These are phyloP conservation scores for Trichoderma harzianum DNA, from an alignment of 2,329 filamentous ascomycete genomes.

Conservation along the genomic window DNA sequence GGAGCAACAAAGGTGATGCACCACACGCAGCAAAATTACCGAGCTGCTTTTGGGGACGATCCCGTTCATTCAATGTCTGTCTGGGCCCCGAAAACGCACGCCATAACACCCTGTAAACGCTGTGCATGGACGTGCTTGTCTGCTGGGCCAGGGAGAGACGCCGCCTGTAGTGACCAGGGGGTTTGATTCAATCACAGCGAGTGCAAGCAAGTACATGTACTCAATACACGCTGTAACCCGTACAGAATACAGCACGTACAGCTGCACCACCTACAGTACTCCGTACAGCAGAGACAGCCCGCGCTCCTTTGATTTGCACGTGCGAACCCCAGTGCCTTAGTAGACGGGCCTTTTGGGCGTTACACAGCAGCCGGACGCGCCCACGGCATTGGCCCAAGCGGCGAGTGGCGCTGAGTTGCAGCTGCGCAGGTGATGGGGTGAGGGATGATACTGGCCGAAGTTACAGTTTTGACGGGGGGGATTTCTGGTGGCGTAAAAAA, in stretches of 20 bases:
- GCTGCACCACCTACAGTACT: neutral
- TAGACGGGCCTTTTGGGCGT: constrained; percentile 4
- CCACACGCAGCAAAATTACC: neutral
- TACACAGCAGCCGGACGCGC: neutral
- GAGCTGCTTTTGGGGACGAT: constrained; percentile 5
- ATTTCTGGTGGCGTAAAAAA: neutral
- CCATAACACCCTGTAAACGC: constrained; percentile 3
- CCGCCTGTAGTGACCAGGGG: neutral
- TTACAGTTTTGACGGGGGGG: neutral
- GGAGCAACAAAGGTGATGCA: neutral
- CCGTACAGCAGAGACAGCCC: neutral
- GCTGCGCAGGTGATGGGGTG: neutral
- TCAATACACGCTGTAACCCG: neutral
- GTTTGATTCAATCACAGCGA: neutral
- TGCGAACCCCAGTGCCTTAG: neutral
- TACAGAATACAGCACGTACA: neutral
- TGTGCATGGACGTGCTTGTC: neutral
- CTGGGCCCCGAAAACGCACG: constrained; percentile 1
- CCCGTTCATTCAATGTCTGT: neutral
- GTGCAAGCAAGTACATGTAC: neutral
- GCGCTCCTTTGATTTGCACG: neutral
- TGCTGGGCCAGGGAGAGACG: neutral
- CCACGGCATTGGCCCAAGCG: constrained; percentile 5
- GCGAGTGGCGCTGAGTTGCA: constrained; percentile 5
- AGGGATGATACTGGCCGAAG: neutral